These are phyloP conservation scores for Solanum dulcamara DNA, from an alignment of 257 asterid species.

Conservation along the genomic window DNA sequence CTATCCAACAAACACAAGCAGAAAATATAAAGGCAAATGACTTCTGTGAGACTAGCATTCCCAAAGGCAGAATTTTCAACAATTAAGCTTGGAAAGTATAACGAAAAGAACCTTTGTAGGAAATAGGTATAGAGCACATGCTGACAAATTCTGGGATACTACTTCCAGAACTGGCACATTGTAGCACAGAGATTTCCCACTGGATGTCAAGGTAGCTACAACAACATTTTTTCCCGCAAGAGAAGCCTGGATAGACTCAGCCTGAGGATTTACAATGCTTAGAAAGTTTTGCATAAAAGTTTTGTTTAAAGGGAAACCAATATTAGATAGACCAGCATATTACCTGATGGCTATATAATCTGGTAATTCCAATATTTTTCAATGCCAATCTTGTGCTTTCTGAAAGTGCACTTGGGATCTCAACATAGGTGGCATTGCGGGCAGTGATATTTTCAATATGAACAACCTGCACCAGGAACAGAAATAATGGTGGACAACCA, in stretches of 20 bases:
- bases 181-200: conserved; percentile 99
- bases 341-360: conserved; percentile 90
- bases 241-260: conserved; percentile 73
- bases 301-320: not conserved
- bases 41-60: not conserved
- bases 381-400: conserved; percentile 55
- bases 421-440: conserved; percentile 59
- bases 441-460: conserved; percentile 65
- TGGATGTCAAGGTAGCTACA: conserved; percentile 94
- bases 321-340: conserved; percentile 1
- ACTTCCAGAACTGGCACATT: conserved; percentile 87
- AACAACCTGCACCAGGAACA: conserved; percentile 51
- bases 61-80: not conserved
- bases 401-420: conserved; percentile 66
- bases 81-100: not conserved
- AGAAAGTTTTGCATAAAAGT: not conserved
- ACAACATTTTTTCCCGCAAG: conserved; percentile 84
- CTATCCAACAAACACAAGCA: not conserved
- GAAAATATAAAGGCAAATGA: not conserved
- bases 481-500: not conserved
- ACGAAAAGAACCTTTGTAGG: conserved; percentile 70
- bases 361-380: conserved; percentile 49
- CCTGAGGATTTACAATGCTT: conserved; percentile 26
- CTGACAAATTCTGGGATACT: conserved; percentile 44
- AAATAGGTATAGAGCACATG: conserved; percentile 84